A percentile compares a stretch with the other conserved stretches of the same genome.
phyloP scores from a whole-genome alignment of 306 rosid species.

The Rosa lucieae region DNA sequence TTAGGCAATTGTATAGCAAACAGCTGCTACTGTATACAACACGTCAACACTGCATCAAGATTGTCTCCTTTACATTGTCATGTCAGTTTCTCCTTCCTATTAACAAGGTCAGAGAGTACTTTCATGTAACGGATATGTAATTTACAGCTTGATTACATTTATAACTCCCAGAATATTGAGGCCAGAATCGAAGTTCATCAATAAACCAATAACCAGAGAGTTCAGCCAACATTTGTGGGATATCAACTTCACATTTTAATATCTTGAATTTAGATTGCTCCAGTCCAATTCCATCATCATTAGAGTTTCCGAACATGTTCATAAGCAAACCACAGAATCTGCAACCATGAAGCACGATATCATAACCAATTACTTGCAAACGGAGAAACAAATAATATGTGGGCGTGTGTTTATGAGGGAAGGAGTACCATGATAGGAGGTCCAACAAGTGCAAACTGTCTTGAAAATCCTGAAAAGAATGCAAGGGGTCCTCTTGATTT shows the following conservation, averaged over 20 bases:
- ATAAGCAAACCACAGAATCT: too few relatives aligned
- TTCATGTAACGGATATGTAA: not conserved
- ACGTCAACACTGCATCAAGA: not conserved
- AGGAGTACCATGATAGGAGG: constrained; percentile 63
- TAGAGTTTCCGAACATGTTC: not conserved
- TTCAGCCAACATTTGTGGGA: too few relatives aligned
- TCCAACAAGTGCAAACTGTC: constrained; percentile 53
- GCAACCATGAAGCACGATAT: too few relatives aligned
- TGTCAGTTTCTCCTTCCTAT: not conserved
- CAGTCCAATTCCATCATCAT: too few relatives aligned
- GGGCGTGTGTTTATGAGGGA: not conserved
- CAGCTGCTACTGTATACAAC: too few relatives aligned
- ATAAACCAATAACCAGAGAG: not conserved
- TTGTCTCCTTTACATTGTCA: not conserved
- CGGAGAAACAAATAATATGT: not conserved
- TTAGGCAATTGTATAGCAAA: too few relatives aligned
- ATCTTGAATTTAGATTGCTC: too few relatives aligned
- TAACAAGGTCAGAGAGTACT: not conserved
- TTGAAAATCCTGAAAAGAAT: constrained; percentile 66
- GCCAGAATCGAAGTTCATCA: not conserved
- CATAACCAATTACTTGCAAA: too few relatives aligned
- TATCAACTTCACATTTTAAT: too few relatives aligned
- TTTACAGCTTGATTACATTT: not conserved
- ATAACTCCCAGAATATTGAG: not conserved
- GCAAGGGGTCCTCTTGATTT: constrained; percentile 61